Percentiles rank a stretch among this genome's conserved stretches.
Conservation (phyloP, 106 monocot genomes). For the Agapanthus africanus region DNA sequence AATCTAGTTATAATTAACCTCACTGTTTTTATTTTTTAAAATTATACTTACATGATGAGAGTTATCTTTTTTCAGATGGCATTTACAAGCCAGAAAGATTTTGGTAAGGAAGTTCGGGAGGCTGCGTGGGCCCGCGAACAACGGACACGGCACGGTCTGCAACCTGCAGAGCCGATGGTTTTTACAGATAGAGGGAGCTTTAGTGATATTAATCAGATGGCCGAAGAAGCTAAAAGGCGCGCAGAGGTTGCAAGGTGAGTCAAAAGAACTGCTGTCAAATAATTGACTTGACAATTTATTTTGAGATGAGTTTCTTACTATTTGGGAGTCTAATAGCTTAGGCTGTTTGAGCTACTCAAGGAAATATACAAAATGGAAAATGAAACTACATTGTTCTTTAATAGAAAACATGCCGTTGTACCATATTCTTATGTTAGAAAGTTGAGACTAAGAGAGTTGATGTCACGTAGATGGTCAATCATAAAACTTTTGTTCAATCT, state of each 20-base stretch:
- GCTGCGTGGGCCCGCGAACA: constrained; percentile 50
- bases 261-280: too few species aligned
- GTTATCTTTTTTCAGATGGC: constrained; percentile 23
- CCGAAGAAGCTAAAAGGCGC: constrained; percentile 45
- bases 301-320: too few species aligned
- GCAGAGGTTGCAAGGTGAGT: constrained; percentile 47
- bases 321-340: too few species aligned
- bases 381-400: neutral
- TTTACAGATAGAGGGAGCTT: constrained; percentile 20
- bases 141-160: constrained; percentile 42
- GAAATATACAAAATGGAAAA: neutral
- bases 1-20: too few species aligned
- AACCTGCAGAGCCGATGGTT: constrained; percentile 15
- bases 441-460: too few species aligned
- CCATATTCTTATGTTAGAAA: too few species aligned
- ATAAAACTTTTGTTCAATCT: too few species aligned
- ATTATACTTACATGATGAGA: neutral
- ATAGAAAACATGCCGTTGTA: neutral
- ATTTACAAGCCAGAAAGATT: constrained; percentile 38
- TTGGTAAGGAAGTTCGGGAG: constrained; percentile 35
- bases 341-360: neutral
- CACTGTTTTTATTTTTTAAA: too few species aligned
- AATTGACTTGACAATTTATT: too few species aligned
- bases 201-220: constrained; percentile 43
- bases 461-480: too few species aligned